Base-by-base conservation (phyloP, 129 eudicot genomes). In the Escallonia rubra region DNA sequence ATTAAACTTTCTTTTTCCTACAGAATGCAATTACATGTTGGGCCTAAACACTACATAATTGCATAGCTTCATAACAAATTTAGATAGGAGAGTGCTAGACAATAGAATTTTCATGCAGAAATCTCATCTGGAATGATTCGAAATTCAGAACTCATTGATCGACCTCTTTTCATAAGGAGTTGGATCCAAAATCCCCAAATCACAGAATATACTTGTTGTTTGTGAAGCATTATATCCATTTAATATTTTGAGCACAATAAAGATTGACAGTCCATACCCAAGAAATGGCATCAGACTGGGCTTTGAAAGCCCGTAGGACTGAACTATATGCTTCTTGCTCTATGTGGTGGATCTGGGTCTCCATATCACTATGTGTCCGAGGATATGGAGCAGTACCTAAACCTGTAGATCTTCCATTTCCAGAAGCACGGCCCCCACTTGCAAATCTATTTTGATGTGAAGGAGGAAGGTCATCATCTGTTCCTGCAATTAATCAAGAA, bases 241-340 rank as follows among this genome's bases (percentile, higher is more conserved):
- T 23, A 8, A 45, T 50, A 46, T 46, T 2, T 23, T 7, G 43
- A 38, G 47, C 10, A 46, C 16, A 39, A 42, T 38, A 57, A 57
- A 65, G 23, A 57, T 63, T 40, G 11, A 69, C 9, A 53, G 49
- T 41, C 55, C 49, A 39, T 79, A 92, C 98, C 98, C 98, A 92
- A 52, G 98, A 74, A 70, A 92, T 81, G 58, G 98, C 95, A 78
- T 88, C 96, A 13, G 94, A 85, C 67, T 92, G 98, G 51, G 98
- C 98, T 83, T 92, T 86, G 72, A 92, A 92, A 57, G 98, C 98
- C 43, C 98, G 80, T 41, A 92, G 74, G 46, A 92, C 95, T 23
- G 96, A 81, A 75, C 77, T 74, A 70, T 92, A 92, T 47, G 98
- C 98, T 82, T 92, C 98, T 76, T 92, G 96, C 80, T 92, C 98